Evolutionary conservation across 768 basidiomycete genomes (phyloP), one percentile per base, ranked within the genome.

Genomic region (Mycena amicta): DNA sequence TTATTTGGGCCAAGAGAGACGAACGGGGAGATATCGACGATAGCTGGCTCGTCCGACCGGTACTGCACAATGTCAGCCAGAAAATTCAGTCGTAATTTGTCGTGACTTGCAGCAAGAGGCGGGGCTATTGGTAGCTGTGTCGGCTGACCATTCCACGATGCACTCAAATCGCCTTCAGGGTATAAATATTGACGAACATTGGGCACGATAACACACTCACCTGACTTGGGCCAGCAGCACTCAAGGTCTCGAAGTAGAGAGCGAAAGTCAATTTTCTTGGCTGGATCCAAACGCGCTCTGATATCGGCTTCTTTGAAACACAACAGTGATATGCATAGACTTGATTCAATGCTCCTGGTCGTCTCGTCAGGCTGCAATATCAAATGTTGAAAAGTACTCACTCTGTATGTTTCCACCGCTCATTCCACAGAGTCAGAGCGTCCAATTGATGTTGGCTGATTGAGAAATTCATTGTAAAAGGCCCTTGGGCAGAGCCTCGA

Each of bases 11-110:
- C 84, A 0, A 51, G 37, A 18, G 57, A 64, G 23, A 83, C 58
- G 53, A 81, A 77, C 18, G 73, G 72, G 2, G 83, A 83, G 12
- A 87, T 47, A 59, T 87, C 85, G 22, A 86, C 75, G 18, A 80
- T 28, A 13, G 47, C 25, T 26, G 23, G 70, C 57, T 73, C 75
- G 45, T 85, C 77, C 1, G 79, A 72, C 5, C 77, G 80, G 25
- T 78, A 58, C 84, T 85, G 64, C 23, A 28, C 43, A 29, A 28
- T 26, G 28, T 50, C 43, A 43, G 28, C 47, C 26, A 18, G n/a
- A n/a, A n/a, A n/a, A n/a, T n/a, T n/a, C n/a, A n/a, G n/a, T n/a
- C n/a, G 43, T 13, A 46, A 28, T 18, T 37, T 59, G 50, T 20
- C 18, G 47, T 29, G 15, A 57, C 74, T 52, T 62, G 77, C 79